phyloP scores from a whole-genome alignment of 1,139 yeast genomes.

The Trichomonascaceae sp. region DNA sequence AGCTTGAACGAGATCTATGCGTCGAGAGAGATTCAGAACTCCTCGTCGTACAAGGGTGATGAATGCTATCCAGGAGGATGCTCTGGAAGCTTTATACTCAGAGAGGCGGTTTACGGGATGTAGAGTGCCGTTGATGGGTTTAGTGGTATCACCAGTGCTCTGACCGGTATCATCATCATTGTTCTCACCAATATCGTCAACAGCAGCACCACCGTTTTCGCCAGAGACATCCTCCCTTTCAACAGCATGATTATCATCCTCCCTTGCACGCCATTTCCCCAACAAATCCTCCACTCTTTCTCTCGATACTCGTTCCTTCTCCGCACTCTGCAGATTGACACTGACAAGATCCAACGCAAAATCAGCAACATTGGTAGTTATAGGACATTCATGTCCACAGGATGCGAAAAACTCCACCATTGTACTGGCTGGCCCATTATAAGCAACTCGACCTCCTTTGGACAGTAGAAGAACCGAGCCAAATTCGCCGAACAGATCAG shows the following conservation, averaged over 20 bases:
- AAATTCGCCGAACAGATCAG: conserved; percentile 54
- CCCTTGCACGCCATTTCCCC: conserved; percentile 23
- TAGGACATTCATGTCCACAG: conserved; percentile 51
- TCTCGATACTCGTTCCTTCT: conserved; percentile 35
- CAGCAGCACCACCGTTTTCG: too few species aligned
- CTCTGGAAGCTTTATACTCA: conserved; percentile 24
- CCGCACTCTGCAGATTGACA: conserved; percentile 34
- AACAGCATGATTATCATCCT: background rate
- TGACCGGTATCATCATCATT: background rate
- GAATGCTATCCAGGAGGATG: conserved; percentile 37
- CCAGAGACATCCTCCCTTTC: too few species aligned
- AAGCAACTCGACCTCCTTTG: conserved; percentile 67
- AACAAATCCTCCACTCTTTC: conserved; percentile 30
- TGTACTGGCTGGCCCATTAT: conserved; percentile 41
- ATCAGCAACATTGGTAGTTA: conserved; percentile 64
- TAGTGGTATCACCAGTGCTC: too few species aligned
- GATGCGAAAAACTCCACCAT: conserved; percentile 41
- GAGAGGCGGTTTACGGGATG: conserved; percentile 11
- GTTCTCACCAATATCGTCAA: background rate
- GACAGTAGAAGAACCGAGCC: conserved; percentile 64
- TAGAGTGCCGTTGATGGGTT: too few species aligned
- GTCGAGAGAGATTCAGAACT: conserved; percentile 49
- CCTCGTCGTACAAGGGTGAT: conserved; percentile 42
- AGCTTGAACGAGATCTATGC: conserved; percentile 57
- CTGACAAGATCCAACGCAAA: conserved; percentile 66